Evolutionary conservation across 352 stramenopile species (phyloP), one percentile per base, ranked within the genome.

Genomic region (Blastocystis sp.): DNA sequence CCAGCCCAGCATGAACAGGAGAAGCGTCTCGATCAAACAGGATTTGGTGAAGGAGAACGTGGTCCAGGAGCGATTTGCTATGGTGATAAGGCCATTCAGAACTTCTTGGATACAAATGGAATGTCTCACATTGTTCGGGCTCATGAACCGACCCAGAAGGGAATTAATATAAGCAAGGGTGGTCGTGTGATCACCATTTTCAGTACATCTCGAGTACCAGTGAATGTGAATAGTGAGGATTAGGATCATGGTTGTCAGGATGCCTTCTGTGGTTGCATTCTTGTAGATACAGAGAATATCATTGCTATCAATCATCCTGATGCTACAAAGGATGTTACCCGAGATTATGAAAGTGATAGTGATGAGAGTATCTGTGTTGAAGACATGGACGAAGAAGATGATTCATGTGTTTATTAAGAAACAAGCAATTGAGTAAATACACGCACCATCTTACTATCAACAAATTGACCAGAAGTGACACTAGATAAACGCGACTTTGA

Each of bases 51-150:
- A 85, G 94, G 91, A 74, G 87, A 95, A 19, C 89, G 93, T 14
- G 93, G 93, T 35, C 93, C 93, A 9, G 93, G 93, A 19, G 93
- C 93, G 12, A 93, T 97, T 88, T 95, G 93, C 86, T 97, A 96
- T 89, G 93, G 93, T 4, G 90, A 93, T 65, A 93, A 93, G 73
- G 93, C 93, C n/a, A 92, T 96, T 1, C 92, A 93, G 7, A 88
- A 94, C 69, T 95, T 95, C 89, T 89, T 95, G 49, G 39, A 90
- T 56, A 89, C 93, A 37, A 92, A 95, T 39, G 90, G 92, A 43
- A 92, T 94, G 73, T 43, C 56, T 4, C 95, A 95, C 86, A 95
- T 96, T 78, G 93, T 96, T 90, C 89, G 93, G 2, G 93, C 93
- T 21, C 93, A 96, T 88, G 93, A 97, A 85, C 93, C 93, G 6